phyloP scores from a whole-genome alignment of 2,329 filamentous ascomycete species.

The Endothia cerciana region DNA sequence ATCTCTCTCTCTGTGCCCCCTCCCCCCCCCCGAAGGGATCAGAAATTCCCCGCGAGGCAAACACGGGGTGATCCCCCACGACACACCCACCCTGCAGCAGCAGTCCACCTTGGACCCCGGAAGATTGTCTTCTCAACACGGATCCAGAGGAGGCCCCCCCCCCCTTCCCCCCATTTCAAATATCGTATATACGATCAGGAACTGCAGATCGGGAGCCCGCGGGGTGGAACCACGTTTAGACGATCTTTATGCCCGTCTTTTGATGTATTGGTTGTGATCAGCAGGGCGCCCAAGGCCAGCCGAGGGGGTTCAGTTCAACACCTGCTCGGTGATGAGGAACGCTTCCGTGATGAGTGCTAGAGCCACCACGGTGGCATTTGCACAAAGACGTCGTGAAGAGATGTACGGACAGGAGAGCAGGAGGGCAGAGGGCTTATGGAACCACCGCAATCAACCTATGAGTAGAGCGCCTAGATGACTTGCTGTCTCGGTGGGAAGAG shows the following conservation, averaged over 20 bases:
- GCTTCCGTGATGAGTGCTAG: background rate
- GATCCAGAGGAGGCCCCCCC: background rate
- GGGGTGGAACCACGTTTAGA: no score
- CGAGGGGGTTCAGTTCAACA: background rate
- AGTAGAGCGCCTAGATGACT: no score
- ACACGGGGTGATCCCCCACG: no score
- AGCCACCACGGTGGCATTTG: background rate
- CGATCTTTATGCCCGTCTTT: background rate
- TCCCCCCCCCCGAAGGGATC: no score
- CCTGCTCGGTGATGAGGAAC: background rate
- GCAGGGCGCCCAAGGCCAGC: background rate
- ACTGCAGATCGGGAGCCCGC: background rate
- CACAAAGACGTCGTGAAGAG: background rate
- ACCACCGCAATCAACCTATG: background rate
- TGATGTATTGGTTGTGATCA: background rate
- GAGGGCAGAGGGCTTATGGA: background rate
- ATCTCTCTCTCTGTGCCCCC: no score
- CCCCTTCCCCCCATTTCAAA: background rate
- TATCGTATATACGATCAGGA: background rate
- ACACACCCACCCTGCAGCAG: no score
- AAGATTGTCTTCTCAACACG: background rate
- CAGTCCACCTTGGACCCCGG: no score
- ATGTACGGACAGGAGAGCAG: background rate
- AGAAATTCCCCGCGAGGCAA: background rate
- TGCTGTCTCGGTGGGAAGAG: no score